Percentiles rank a stretch among this genome's conserved stretches.
phyloP scores from a whole-genome alignment of 441 rosid species.

The Geranium incanum region DNA sequence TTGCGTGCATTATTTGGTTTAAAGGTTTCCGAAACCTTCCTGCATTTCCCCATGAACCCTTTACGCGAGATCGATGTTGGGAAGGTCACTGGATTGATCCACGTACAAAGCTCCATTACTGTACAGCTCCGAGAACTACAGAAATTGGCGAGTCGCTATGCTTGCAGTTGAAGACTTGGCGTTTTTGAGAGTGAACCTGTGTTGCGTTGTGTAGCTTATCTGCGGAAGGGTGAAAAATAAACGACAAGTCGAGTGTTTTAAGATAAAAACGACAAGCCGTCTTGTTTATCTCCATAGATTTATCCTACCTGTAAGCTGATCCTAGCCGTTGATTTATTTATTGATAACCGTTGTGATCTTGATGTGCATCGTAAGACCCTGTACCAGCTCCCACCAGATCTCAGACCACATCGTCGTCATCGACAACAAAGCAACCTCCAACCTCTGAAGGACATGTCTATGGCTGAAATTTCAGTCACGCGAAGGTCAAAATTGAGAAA shows the following conservation, averaged over 20 bases:
- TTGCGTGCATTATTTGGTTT: neutral
- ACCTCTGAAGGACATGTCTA: conserved; percentile 2
- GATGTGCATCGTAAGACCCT: neutral
- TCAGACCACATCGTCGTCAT: conserved; percentile 1
- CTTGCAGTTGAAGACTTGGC: neutral
- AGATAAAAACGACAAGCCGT: neutral
- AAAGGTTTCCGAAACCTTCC: neutral
- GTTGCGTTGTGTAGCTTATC: neutral
- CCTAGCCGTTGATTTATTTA: neutral
- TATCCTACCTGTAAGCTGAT: neutral
- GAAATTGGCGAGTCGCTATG: neutral
- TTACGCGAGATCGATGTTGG: neutral
- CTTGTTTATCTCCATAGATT: neutral
- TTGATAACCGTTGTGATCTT: no score
- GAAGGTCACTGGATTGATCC: neutral
- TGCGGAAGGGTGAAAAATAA: no score
- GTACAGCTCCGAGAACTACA: neutral
- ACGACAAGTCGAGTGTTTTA: neutral
- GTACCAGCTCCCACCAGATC: neutral
- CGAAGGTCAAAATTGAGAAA: neutral
- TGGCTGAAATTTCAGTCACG: neutral
- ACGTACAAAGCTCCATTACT: neutral
- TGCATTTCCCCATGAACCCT: neutral
- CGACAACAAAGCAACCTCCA: neutral
- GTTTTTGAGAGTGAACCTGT: neutral